Evolutionary conservation across 1,139 yeast genomes (phyloP).

Genomic region (Geotrichum restrictum): DNA sequence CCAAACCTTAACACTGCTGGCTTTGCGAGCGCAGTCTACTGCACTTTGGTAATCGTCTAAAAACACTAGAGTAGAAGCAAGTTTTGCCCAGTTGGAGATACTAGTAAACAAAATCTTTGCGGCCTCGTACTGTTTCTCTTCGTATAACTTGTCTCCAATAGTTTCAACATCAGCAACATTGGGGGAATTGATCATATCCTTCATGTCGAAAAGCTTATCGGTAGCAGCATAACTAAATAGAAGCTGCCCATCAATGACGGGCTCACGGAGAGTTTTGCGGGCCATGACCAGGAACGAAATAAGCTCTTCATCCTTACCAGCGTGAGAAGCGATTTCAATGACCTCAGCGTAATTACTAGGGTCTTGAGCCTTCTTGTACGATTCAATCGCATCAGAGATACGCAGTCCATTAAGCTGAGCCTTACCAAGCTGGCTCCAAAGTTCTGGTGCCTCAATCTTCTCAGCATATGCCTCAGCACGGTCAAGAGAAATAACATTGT

Average conservation of each 20-base stretch:
- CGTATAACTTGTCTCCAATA: constrained; percentile 89
- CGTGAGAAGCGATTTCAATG: constrained; percentile 91
- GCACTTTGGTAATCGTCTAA: constrained; percentile 92
- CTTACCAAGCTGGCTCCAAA: constrained; percentile 94
- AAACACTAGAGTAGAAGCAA: constrained; percentile 92
- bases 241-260: constrained; percentile 86
- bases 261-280: constrained; percentile 87
- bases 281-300: constrained; percentile 88
- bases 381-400: constrained; percentile 84
- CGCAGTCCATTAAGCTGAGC: constrained; percentile 95
- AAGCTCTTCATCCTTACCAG: constrained; percentile 93
- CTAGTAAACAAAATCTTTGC: constrained; percentile 84
- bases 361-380: constrained; percentile 79
- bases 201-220: constrained; percentile 73
- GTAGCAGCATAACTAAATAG: constrained; percentile 82
- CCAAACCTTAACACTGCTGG: constrained; percentile 92
- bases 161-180: constrained; percentile 90
- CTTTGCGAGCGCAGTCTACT: constrained; percentile 98
- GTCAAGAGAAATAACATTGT: constrained; percentile 87
- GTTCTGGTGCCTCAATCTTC: constrained; percentile 74
- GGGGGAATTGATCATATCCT: constrained; percentile 74
- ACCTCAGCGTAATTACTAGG: constrained; percentile 88
- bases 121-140: constrained; percentile 79
- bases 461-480: constrained; percentile 94
- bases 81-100: constrained; percentile 88